Base-by-base conservation (phyloP, 1,284 basidiomycete species). In the Sporisorium graminicola region DNA sequence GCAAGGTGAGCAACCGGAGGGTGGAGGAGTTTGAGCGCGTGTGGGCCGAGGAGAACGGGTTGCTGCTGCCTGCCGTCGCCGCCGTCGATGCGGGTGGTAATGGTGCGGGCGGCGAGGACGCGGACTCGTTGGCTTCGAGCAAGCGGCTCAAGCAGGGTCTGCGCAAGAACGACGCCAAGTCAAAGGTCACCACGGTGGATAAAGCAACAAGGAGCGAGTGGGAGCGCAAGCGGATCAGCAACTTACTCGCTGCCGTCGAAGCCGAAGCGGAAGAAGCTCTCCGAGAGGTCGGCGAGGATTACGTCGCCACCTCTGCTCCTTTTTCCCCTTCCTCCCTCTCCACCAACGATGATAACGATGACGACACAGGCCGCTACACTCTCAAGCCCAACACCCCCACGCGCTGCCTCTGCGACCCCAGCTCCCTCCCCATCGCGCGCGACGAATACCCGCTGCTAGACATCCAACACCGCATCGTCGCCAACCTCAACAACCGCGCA, bases 31-130 rank as follows among this genome's bases (percentile, higher is more conserved):
- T 77, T 10, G 67, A 77, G 22, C 33, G 44, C 10, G 3, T 49
- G 8, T 82, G 79, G 77, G 74, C 46, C 20, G 37, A 24, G 2
- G 66, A 71, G 40, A 71, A 78, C 12, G 63, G 69, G 2, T 58
- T 58, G 20, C 24, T 68, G 6, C 22, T 53, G 4, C 22, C 33
- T 37, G n/a, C 26, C 14, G 60, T 26, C n/a, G n/a, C n/a, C n/a
- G n/a, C n/a, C n/a, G n/a, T n/a, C n/a, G n/a, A n/a, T n/a, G n/a
- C n/a, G n/a, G n/a, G n/a, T n/a, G n/a, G n/a, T 14, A 26, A 40
- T 8, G 46, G 35, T 10, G 29, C n/a, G n/a, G n/a, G n/a, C n/a
- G n/a, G 35, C 1, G 51, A 10, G 12, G 50, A 35, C 10, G 50
- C 12, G 7, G 37, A 51, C 1, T 20, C n/a, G 6, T 35, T 20